These are phyloP conservation scores for Eucalyptus virginea DNA, from an alignment of 345 rosid genomes.

Conservation along the genomic window DNA sequence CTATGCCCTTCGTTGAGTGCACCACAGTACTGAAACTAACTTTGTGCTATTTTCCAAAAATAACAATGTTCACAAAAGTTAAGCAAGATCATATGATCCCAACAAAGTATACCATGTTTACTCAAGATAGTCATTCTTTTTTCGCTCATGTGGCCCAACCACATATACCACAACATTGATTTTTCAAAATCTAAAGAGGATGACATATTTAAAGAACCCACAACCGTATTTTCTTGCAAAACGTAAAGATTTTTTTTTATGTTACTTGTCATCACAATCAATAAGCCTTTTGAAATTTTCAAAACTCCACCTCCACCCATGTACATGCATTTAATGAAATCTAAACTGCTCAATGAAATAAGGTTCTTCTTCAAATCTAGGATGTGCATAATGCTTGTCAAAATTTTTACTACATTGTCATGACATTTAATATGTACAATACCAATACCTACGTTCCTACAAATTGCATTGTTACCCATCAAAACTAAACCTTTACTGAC, in stretches of 20 bases:
- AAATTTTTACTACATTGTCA: not conserved
- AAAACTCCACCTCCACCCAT: not conserved
- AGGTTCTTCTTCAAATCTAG: not conserved
- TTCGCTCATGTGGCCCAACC: not conserved
- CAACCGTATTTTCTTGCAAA: too few relatives aligned
- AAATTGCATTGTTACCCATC: not conserved
- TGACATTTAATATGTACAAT: too few relatives aligned
- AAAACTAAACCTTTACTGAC: not conserved
- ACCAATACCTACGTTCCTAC: not conserved
- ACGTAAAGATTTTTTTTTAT: too few relatives aligned
- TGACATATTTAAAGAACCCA: too few relatives aligned
- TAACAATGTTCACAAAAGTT: not conserved
- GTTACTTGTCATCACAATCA: not conserved
- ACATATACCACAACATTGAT: not conserved
- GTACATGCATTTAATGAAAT: not conserved
- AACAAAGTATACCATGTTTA: not conserved
- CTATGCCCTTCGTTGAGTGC: rapidly evolving
- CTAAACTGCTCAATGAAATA: rapidly evolving
- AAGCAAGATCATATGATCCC: not conserved
- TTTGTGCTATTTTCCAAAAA: rapidly evolving
- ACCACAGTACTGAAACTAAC: not conserved
- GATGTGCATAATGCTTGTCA: not conserved
- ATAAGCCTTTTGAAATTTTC: not conserved
- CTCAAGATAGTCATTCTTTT: too few relatives aligned
- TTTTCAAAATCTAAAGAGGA: rapidly evolving